phyloP scores from a whole-genome alignment of 495 filamentous ascomycete species.

The Ramalina intermedia region DNA sequence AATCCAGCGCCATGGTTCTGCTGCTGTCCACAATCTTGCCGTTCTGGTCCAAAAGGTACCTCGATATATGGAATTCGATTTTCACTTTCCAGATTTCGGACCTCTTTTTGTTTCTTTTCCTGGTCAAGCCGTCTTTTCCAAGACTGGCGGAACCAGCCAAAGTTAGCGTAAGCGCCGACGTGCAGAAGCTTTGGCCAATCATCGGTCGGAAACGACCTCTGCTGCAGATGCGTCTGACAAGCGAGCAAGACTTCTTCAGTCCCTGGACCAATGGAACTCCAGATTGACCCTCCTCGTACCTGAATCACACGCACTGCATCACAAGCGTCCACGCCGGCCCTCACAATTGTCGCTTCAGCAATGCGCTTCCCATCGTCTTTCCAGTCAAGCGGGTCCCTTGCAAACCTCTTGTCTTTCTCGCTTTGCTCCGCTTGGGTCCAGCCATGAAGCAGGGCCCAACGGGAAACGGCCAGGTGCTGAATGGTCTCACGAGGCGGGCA shows the following conservation, averaged over 20 bases:
- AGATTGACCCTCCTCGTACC: background rate
- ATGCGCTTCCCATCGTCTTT: background rate
- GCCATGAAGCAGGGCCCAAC: background rate
- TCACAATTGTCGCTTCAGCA: slow-evolving; percentile 2
- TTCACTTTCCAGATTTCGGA: no score
- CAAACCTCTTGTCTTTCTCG: background rate
- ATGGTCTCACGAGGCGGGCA: background rate
- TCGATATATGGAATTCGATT: no score
- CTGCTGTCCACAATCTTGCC: no score
- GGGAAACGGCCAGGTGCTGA: background rate
- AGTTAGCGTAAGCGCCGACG: background rate
- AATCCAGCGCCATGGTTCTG: no score
- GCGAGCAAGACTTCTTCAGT: background rate
- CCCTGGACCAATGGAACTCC: background rate
- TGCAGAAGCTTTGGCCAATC: background rate
- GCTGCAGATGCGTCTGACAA: background rate
- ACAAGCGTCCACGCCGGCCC: slow-evolving; percentile 2
- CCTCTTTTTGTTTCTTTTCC: no score
- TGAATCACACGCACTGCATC: slow-evolving; percentile 3
- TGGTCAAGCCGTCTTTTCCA: background rate
- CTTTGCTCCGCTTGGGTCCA: background rate
- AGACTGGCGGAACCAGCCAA: slow-evolving; percentile 2
- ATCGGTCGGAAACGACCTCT: background rate
- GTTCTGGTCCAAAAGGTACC: no score
- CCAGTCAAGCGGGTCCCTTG: background rate